Evolutionary conservation across 345 rosid species (phyloP).

Genomic region (Hypericum androsaemum): DNA sequence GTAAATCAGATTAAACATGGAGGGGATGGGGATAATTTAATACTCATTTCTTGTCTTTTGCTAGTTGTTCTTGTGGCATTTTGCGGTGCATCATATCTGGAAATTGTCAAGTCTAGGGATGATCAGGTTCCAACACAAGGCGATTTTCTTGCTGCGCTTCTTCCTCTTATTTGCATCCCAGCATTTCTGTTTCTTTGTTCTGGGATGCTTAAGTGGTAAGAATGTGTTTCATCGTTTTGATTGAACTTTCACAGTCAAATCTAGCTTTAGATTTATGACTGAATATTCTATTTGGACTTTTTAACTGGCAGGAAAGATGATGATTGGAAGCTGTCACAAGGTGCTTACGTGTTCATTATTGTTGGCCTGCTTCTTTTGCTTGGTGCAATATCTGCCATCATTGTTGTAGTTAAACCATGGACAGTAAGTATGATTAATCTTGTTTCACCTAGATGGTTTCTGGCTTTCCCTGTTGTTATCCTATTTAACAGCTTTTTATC

Average conservation of each 20-base stretch:
- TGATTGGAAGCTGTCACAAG: conserved; percentile 87
- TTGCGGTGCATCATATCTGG: conserved; percentile 84
- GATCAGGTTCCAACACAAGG: conserved; percentile 73
- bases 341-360: conserved; percentile 66
- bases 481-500: conserved; percentile 24
- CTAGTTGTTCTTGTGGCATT: conserved; percentile 88
- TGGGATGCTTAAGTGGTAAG: conserved; percentile 93
- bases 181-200: conserved; percentile 77
- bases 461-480: conserved; percentile 9
- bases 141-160: conserved; percentile 94
- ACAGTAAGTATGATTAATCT: conserved; percentile 47
- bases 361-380: conserved; percentile 91
- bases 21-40: background rate
- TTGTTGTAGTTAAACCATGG: conserved; percentile 75
- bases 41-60: conserved; percentile 23
- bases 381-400: conserved; percentile 88
- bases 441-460: conserved; percentile 7
- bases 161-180: conserved; percentile 93
- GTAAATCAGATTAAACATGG: too few species aligned
- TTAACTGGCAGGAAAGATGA: conserved; percentile 78
- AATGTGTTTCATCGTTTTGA: conserved; percentile 12
- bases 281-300: background rate
- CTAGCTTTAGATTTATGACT: background rate
- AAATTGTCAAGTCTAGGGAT: conserved; percentile 80
- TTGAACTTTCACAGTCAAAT: conserved; percentile 7